phyloP scores from a whole-genome alignment of 2,329 filamentous ascomycete species.

The Incumbomyces delicatus region DNA sequence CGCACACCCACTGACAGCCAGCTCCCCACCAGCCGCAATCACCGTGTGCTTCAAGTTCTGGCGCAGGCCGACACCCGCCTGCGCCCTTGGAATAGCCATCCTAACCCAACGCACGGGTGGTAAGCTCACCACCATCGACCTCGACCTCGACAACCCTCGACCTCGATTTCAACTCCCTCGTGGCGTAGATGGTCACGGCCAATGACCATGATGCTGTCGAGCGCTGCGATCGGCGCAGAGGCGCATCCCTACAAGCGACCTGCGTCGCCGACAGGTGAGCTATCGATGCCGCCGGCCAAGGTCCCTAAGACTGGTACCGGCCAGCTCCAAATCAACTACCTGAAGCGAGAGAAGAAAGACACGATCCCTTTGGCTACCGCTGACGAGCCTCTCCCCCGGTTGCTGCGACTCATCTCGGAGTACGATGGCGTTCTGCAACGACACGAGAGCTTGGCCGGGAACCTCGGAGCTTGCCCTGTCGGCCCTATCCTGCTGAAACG shows the following conservation, averaged over 20 bases:
- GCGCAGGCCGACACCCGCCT: constrained; percentile 6
- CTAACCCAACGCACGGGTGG: too few relatives aligned
- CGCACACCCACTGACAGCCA: constrained; percentile 1
- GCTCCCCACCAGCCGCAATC: constrained; percentile 6
- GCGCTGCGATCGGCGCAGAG: constrained; percentile 1
- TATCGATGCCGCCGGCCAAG: constrained; percentile 36
- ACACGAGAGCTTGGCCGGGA: constrained; percentile 78
- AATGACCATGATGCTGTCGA: constrained; percentile 1
- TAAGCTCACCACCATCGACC: too few relatives aligned
- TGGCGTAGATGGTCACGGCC: background rate
- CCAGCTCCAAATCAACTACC: constrained; percentile 59
- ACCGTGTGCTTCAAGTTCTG: too few relatives aligned
- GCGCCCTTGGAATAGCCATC: background rate
- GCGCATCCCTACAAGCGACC: constrained; percentile 29
- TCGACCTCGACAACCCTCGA: background rate
- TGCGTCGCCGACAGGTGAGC: constrained; percentile 35
- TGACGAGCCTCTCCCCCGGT: constrained; percentile 63
- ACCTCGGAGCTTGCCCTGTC: constrained; percentile 71
- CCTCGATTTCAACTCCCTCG: background rate
- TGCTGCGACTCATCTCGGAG: constrained; percentile 62
- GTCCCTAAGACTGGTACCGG: constrained; percentile 43
- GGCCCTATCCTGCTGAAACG: constrained; percentile 76
- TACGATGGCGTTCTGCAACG: constrained; percentile 79
- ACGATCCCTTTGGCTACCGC: constrained; percentile 53
- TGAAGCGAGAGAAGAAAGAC: constrained; percentile 52